These are phyloP conservation scores for Neofusicoccum umdonicola DNA, from an alignment of 2,329 filamentous ascomycete genomes.

Conservation along the genomic window DNA sequence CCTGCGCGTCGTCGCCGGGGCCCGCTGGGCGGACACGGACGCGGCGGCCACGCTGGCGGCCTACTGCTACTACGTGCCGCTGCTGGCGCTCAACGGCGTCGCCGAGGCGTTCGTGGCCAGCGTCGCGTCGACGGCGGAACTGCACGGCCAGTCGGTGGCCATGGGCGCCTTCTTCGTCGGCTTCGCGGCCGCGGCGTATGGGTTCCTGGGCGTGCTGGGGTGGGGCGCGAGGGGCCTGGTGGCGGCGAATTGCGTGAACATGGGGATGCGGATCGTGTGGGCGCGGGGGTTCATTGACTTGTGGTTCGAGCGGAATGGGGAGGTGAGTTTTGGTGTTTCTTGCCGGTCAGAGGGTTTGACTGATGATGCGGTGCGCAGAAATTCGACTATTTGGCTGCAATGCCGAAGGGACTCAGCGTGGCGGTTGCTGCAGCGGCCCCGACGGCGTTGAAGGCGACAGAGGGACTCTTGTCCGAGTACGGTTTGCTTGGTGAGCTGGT, in stretches of 20 bases:
- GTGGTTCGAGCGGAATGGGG: conserved; percentile 27
- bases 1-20: conserved; percentile 72
- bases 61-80: conserved; percentile 91
- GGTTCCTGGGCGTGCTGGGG: conserved; percentile 67
- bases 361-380: conserved; percentile 17
- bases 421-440: conserved; percentile 38
- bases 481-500: conserved; percentile 44
- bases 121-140: conserved; percentile 71
- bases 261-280: conserved; percentile 81
- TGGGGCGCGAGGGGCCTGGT: conserved; percentile 80
- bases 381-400: conserved; percentile 25
- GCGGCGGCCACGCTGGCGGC: conserved; percentile 71
- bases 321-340: conserved; percentile 4
- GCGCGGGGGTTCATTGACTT: conserved; percentile 67
- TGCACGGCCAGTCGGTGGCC: conserved; percentile 75
- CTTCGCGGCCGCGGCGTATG: conserved; percentile 72
- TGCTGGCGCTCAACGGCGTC: conserved; percentile 87
- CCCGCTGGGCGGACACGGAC: conserved; percentile 70
- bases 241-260: conserved; percentile 84
- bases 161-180: conserved; percentile 79
- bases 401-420: conserved; percentile 33
- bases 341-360: background rate
- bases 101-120: conserved; percentile 90
- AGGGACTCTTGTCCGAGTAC: conserved; percentile 29
- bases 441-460: conserved; percentile 33